phyloP scores from a whole-genome alignment of 164 flowering plant species.

The Vitis amurensis region DNA sequence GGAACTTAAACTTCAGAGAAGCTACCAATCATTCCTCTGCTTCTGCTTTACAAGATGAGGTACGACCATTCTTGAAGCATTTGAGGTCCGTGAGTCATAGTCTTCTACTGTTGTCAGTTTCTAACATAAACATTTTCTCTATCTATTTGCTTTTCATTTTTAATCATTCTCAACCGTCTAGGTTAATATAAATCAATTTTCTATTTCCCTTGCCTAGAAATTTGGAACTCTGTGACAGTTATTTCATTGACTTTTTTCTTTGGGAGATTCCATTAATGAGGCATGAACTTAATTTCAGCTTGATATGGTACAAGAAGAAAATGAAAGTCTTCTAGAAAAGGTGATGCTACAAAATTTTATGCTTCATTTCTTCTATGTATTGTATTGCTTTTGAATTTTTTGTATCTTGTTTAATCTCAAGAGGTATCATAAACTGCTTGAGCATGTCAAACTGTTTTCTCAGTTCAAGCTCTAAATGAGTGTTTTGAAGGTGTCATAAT shows the following conservation, averaged over 20 bases:
- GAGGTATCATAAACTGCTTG: not conserved
- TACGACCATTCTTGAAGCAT: constrained; percentile 18
- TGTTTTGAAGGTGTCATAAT: not conserved
- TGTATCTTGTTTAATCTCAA: not conserved
- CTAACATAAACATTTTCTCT: not conserved
- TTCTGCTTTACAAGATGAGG: constrained; percentile 87
- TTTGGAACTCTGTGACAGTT: not conserved
- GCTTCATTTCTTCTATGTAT: not conserved
- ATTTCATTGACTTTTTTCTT: not conserved
- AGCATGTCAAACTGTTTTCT: not conserved
- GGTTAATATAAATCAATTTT: not conserved
- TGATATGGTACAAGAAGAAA: constrained; percentile 93
- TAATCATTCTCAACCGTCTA: not conserved
- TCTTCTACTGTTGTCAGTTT: constrained; percentile 1
- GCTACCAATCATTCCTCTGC: constrained; percentile 38
- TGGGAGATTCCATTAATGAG: constrained; percentile 3
- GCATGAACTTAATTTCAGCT: constrained; percentile 49
- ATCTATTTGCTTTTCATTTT: not conserved
- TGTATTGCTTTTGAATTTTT: not conserved
- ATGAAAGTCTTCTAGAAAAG: constrained; percentile 78
- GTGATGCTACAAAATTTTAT: constrained; percentile 30
- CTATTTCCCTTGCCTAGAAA: not conserved
- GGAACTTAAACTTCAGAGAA: constrained; percentile 50
- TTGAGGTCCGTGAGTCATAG: not conserved
- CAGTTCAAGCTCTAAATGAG: not conserved